Evolutionary conservation across 371 early-diverging fungal species (phyloP), one percentile per base, ranked within the genome.

Genomic region (Amoeboaphelidium protococcarum): DNA sequence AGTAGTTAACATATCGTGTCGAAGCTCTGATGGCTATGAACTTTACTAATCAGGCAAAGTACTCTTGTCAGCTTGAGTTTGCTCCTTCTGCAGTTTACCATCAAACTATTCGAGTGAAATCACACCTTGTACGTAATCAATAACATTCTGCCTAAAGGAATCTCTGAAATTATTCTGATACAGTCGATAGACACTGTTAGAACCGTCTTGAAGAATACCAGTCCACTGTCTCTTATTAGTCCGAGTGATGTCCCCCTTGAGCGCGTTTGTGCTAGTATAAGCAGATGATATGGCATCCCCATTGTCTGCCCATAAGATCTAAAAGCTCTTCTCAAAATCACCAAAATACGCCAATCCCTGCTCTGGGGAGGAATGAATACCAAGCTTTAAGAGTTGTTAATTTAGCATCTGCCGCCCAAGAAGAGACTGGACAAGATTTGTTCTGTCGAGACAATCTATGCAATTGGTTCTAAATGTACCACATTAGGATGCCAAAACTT

Each of bases 391-490:
- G 1, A 54, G 41, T 26, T 49, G 45, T 16, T 24, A 23, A 47
- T 40, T 55, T 3, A 55, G 19, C 19, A 54, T 25, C 25, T 42
- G 40, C 10, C 53, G 19, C 23, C 54, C 56, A 13, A 55, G 31
- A 27, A 26, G 20, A 3, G 50, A 25, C 26, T 50, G 54, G 16
- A 50, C 23, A 6, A 50, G 12, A 49, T 42, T 50, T 6, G 42
- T 65, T 52, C 68, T 48, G 62, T 99, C 99, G 44, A 99, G 64
- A 54, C 96, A 99, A 65, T 99, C 99, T 77, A 99, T 94, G 60
- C 99, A 99, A 60, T 99, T 99, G 4, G 94, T 83, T 47, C 99
- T 78, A 10, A 91, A 66, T 6, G 94, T 79, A 1, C 83, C 80
- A 1, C 61, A 60, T 52, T 98, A 96, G 26, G 50, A 54, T 40